phyloP scores from a whole-genome alignment of 1,284 basidiomycete species.

The Puccinia coronata region DNA sequence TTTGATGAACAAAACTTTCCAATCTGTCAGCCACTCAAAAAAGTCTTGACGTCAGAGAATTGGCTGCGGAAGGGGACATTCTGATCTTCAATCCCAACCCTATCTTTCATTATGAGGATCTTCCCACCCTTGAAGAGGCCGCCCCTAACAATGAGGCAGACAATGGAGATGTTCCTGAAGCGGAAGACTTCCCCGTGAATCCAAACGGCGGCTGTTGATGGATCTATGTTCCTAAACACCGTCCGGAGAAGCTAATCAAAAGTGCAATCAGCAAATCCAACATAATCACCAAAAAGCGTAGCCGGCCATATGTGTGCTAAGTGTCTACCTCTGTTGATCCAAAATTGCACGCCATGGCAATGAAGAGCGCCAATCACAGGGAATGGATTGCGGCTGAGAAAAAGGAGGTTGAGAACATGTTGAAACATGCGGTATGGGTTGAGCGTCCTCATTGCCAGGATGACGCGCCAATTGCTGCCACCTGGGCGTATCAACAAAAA shows the following conservation, averaged over 20 bases:
- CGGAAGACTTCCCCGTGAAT: too few species aligned
- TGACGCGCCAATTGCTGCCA: not conserved
- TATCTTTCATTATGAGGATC: too few species aligned
- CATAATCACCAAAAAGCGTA: not conserved
- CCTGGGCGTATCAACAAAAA: slow-evolving; percentile 15
- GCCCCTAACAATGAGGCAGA: too few species aligned
- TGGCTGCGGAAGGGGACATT: not conserved
- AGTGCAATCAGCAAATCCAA: not conserved
- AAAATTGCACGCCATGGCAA: not conserved
- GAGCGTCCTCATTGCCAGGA: not conserved
- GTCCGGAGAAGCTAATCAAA: too few species aligned
- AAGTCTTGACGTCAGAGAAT: not conserved
- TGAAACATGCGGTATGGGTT: not conserved
- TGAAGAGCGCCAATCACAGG: not conserved
- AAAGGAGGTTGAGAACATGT: not conserved
- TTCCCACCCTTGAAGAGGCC: too few species aligned
- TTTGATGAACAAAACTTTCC: not conserved
- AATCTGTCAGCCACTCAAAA: not conserved
- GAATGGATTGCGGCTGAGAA: not conserved
- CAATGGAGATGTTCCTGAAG: too few species aligned
- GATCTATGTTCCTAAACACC: too few species aligned
- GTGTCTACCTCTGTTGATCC: not conserved
- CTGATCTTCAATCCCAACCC: not conserved
- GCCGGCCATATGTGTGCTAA: not conserved
- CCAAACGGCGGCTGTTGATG: too few species aligned